Base-by-base conservation (phyloP, 352 stramenopile genomes). In the Phytophthora idaei region DNA sequence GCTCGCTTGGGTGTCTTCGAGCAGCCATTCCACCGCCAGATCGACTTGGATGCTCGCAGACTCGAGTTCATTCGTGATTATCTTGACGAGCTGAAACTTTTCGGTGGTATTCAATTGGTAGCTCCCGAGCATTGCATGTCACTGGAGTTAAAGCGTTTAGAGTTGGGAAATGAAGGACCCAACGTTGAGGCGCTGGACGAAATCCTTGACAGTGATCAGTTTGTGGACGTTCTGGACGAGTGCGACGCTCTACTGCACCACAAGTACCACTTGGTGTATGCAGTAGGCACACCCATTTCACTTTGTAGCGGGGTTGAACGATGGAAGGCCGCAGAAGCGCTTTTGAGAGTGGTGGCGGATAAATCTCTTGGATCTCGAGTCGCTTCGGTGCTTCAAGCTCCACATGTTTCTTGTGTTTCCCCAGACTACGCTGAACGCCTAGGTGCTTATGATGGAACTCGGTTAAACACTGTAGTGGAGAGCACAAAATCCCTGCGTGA, bases 181-280 rank as follows among this genome's bases (percentile, higher is more conserved):
- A 29, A 54, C 0, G 10, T 61, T 10, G 54, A 59, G 12, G 62
- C 52, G 0, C 58, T 88, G 11, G 69, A 80, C 15, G 53, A 69
- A 25, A 67, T 86, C 25, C 67, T 94, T 36, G 63, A 84, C 37
- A 64, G 58, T n/a, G 27, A 84, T 25, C 63, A 80, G 17, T 93
- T 83, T 57, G 61, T 89, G 0, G 89, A 98, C 54, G 74, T 98
- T 6, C 70, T 97, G 21, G 92, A 97, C 71, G 90, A 98, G 54
- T 85, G 78, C 37, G 92, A 98, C 71, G 92, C 93, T 8, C 54
- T 97, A 8, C 78, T 97, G 0, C 81, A 93, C 27, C 85, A 97
- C 69, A 82, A 84, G 12, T 97, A 95, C 60, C 90, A 97, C 46
- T 80, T 97, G 17, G 81, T 97, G 41, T 97, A 98, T 58, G 87